These are phyloP conservation scores for Thermothelomyces thermophilus DNA, from an alignment of 2,329 filamentous ascomycete species.

Conservation along the genomic window DNA sequence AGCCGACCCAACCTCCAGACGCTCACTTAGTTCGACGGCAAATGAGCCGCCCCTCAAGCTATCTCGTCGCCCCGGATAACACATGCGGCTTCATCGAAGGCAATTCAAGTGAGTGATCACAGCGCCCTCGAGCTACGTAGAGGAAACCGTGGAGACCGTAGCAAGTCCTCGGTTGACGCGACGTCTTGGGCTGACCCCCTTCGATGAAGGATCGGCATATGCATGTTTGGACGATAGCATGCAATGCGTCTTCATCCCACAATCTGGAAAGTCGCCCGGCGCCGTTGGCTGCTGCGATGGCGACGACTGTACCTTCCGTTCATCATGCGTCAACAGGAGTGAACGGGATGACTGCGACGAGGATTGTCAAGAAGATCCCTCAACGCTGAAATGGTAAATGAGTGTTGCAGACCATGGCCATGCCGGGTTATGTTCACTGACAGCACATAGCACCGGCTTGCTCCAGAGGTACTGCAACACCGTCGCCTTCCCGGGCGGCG, in stretches of 20 bases:
- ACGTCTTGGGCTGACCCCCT: neutral
- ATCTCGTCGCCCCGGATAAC: slow-evolving; percentile 43
- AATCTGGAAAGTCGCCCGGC: slow-evolving; percentile 28
- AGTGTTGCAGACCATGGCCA: neutral
- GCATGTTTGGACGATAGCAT: slow-evolving; percentile 31
- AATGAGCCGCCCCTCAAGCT: slow-evolving; percentile 27
- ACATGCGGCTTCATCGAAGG: slow-evolving; percentile 45
- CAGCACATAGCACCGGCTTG: slow-evolving; percentile 31
- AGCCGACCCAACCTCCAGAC: slow-evolving; percentile 37
- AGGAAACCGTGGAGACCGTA: too few species aligned
- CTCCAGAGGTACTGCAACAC: slow-evolving; percentile 38
- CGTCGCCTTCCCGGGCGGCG: slow-evolving; percentile 35
- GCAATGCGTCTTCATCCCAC: slow-evolving; percentile 37
- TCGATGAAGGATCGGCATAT: slow-evolving; percentile 32
- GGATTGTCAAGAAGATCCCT: slow-evolving; percentile 35
- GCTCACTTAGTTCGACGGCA: slow-evolving; percentile 31
- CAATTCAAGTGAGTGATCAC: slow-evolving; percentile 28
- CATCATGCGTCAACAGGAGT: slow-evolving; percentile 35
- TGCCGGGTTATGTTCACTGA: slow-evolving; percentile 13
- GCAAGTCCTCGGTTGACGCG: too few species aligned
- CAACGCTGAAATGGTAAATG: slow-evolving; percentile 41
- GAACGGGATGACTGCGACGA: slow-evolving; percentile 36
- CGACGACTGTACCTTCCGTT: slow-evolving; percentile 31
- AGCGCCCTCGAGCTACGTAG: too few species aligned
- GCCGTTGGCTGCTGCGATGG: slow-evolving; percentile 38